A percentile compares a stretch with the other conserved stretches of the same genome.
Evolutionary conservation across 306 rosid species (phyloP).

Genomic region (Lathyrus aphaca): DNA sequence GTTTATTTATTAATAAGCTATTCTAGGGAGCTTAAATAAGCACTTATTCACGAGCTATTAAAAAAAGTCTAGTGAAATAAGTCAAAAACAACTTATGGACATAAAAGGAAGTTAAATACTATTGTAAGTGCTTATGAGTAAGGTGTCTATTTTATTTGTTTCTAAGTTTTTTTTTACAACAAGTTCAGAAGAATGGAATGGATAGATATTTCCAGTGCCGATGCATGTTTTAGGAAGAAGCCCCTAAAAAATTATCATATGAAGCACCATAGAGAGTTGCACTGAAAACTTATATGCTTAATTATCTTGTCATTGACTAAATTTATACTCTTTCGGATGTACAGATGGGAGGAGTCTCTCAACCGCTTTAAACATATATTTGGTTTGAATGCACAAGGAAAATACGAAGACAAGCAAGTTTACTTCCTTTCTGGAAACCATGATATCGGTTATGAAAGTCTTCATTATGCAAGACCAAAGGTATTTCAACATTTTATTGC

Average conservation of each 20-base stretch:
- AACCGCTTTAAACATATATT: constrained; percentile 71
- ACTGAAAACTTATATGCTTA: constrained; percentile 13
- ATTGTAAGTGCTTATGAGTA: too few relatives aligned
- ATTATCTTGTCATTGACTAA: constrained; percentile 17
- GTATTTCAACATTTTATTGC: constrained; percentile 43
- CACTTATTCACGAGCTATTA: background rate
- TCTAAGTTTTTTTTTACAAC: too few relatives aligned
- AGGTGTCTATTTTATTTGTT: too few relatives aligned
- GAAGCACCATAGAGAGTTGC: constrained; percentile 1
- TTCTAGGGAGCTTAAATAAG: background rate
- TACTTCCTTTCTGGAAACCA: constrained; percentile 78
- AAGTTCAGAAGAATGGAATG: too few relatives aligned
- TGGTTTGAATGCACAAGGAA: constrained; percentile 57
- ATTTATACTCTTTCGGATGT: constrained; percentile 37
- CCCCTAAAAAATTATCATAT: background rate
- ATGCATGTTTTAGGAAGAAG: background rate
- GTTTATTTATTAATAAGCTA: background rate
- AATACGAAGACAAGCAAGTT: constrained; percentile 49
- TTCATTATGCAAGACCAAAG: constrained; percentile 56
- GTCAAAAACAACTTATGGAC: background rate
- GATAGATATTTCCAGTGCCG: background rate
- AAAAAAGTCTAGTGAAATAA: background rate
- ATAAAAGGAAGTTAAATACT: background rate
- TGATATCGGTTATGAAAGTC: constrained; percentile 76
- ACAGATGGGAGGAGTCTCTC: constrained; percentile 77